Conservation (phyloP, 108 stramenopile species). For the Tribonema minus region DNA sequence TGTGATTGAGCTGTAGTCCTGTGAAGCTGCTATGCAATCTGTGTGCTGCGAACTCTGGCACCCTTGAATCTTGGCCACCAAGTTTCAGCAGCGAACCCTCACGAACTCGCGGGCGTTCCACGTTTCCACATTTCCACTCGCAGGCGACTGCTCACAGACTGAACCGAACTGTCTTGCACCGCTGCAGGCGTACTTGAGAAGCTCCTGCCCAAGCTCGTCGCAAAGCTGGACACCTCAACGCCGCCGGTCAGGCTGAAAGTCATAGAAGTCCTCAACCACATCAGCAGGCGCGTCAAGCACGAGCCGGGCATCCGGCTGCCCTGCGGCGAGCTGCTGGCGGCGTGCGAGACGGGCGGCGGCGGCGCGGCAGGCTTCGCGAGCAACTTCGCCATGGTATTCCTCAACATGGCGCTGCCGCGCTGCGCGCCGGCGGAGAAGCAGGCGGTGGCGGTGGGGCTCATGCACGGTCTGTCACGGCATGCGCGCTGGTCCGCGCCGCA, state of each 20-base stretch:
- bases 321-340: slow-evolving; percentile 22
- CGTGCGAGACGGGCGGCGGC: neutral
- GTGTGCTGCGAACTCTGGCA: too few species aligned
- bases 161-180: too few species aligned
- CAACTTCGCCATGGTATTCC: slow-evolving; percentile 30
- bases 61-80: too few species aligned
- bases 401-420: slow-evolving; percentile 35
- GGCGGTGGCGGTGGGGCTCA: slow-evolving; percentile 5
- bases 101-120: too few species aligned
- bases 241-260: slow-evolving; percentile 20
- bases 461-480: slow-evolving; percentile 11
- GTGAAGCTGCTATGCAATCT: too few species aligned
- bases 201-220: slow-evolving; percentile 37
- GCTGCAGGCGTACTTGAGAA: slow-evolving; percentile 25
- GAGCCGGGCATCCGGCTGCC: slow-evolving; percentile 15
- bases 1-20: too few species aligned
- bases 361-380: slow-evolving; percentile 4
- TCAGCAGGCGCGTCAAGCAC: slow-evolving; percentile 30
- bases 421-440: slow-evolving; percentile 1
- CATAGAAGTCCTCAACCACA: slow-evolving; percentile 36
- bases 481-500: slow-evolving; percentile 4
- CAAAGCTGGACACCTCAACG: slow-evolving; percentile 14
- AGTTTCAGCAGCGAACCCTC: too few species aligned
- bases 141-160: too few species aligned
- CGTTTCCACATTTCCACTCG: too few species aligned